Evolutionary conservation across 2,329 filamentous ascomycete species (phyloP).

Genomic region (Aspergillus puulaauensis): DNA sequence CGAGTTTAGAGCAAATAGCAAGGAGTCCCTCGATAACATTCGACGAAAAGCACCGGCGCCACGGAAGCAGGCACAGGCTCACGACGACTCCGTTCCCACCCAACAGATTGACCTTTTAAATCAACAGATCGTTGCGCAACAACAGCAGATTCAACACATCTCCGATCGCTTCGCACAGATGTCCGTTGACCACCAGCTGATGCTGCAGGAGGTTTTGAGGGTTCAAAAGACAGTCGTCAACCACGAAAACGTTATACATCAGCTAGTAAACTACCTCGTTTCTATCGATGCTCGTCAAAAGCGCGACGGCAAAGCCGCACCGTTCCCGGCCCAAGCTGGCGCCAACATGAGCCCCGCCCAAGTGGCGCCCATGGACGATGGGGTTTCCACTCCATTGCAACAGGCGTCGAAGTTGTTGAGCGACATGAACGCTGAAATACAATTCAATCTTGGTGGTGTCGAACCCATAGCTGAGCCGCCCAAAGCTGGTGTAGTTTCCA

Average conservation of each 20-base stretch:
- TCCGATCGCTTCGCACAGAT: constrained; percentile 84
- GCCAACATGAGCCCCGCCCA: constrained; percentile 48
- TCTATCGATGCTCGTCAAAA: constrained; percentile 64
- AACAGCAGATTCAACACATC: constrained; percentile 85
- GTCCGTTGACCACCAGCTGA: constrained; percentile 62
- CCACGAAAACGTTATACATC: constrained; percentile 69
- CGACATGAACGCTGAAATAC: constrained; percentile 64
- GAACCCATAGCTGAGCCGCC: constrained; percentile 64
- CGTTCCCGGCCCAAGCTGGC: constrained; percentile 43
- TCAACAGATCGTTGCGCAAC: constrained; percentile 82
- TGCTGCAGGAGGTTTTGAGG: constrained; percentile 63
- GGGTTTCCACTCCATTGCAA: constrained; percentile 66
- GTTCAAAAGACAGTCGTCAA: constrained; percentile 70
- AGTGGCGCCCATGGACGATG: constrained; percentile 55
- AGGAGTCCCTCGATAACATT: constrained; percentile 95
- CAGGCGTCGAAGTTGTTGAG: constrained; percentile 66
- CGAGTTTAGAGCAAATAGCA: constrained; percentile 92
- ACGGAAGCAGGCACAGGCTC: constrained; percentile 66
- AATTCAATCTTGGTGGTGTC: constrained; percentile 63
- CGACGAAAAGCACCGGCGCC: constrained; percentile 91
- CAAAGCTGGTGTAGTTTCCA: constrained; percentile 56
- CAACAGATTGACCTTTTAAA: constrained; percentile 89
- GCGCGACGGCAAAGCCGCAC: constrained; percentile 55
- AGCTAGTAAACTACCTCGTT: constrained; percentile 68
- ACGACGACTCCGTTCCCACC: constrained; percentile 73